Evolutionary conservation across 2,329 filamentous ascomycete species (phyloP), one percentile per base, ranked within the genome.

Genomic region (Aphanocladium album): DNA sequence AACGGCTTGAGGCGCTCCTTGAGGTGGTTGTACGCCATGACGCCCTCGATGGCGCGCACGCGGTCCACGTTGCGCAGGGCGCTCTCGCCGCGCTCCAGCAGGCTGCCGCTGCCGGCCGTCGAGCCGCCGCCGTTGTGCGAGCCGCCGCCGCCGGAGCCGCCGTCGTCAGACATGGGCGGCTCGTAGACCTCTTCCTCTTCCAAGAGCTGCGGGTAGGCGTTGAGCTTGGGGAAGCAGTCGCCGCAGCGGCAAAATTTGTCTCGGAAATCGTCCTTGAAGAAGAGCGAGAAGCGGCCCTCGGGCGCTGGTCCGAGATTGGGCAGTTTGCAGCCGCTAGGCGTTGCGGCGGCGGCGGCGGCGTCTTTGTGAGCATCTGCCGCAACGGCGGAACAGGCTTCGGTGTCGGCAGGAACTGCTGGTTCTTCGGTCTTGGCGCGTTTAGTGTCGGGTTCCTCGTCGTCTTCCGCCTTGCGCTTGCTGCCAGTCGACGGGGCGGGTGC

Each of bases 21-120:
- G 62, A 99, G 83, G 69, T 96, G 89, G 69, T 98, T 97, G 76
- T 98, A 99, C 0, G 93, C 93, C 92, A 98, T 97, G 50, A 96
- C 93, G 17, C 95, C 95, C 73, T 99, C 90, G 60, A 99, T 96
- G 5, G 95, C 95, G 16, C 88, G 83, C 8, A 98, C 93, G 2
- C 95, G 89, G 71, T 99, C 95, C 60, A 99, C 88, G 68, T 91
- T 96, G 71, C 88, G 91, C 30, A 99, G 82, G 0, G 93, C 93
- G 52, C 91, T 93, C 76, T 99, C 95, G 51, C 95, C 95, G 19
- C 92, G 90, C 54, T 98, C 93, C 37, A 96, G 86, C 2, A 99
- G 80, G 64, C 89, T 95, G 50, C 90, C 90, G 37, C 90, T 93
- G 54, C 90, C 89, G 5, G 85, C 80, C 2, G 83, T 86, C 4